phyloP scores from a whole-genome alignment of 331 rosid species.

The Phaseolus coccineus region DNA sequence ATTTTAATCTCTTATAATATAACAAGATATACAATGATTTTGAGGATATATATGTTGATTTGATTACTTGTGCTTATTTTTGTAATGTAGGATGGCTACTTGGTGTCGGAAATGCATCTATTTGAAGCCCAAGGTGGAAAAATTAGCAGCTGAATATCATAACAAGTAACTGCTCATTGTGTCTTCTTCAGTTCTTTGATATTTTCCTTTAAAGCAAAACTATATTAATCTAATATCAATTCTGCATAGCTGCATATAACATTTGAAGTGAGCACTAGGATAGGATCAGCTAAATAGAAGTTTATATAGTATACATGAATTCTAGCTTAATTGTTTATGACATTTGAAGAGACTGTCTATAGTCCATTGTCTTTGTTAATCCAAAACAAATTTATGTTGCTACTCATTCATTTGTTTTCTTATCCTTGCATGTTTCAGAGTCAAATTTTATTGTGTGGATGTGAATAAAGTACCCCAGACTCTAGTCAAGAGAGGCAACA shows the following conservation, averaged over 20 bases:
- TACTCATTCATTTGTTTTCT: slow-evolving; percentile 6
- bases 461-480: slow-evolving; percentile 91
- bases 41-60: neutral
- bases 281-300: neutral
- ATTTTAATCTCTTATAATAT: too few species aligned
- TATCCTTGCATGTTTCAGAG: slow-evolving; percentile 48
- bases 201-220: slow-evolving; percentile 14
- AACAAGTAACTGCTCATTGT: slow-evolving; percentile 54
- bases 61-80: neutral
- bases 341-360: slow-evolving; percentile 5
- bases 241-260: neutral
- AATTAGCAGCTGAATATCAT: slow-evolving; percentile 80
- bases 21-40: neutral
- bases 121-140: slow-evolving; percentile 92
- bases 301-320: too few species aligned
- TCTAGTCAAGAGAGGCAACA: slow-evolving; percentile 82
- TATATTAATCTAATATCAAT: neutral
- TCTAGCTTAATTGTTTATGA: too few species aligned
- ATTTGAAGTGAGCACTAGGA: neutral
- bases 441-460: slow-evolving; percentile 79
- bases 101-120: slow-evolving; percentile 98
- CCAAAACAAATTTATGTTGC: slow-evolving; percentile 16
- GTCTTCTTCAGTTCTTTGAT: neutral
- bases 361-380: slow-evolving; percentile 1
- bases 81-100: slow-evolving; percentile 82